Evolutionary conservation across 2,329 filamentous ascomycete species (phyloP).

Genomic region (Phaeosphaeria sp.): DNA sequence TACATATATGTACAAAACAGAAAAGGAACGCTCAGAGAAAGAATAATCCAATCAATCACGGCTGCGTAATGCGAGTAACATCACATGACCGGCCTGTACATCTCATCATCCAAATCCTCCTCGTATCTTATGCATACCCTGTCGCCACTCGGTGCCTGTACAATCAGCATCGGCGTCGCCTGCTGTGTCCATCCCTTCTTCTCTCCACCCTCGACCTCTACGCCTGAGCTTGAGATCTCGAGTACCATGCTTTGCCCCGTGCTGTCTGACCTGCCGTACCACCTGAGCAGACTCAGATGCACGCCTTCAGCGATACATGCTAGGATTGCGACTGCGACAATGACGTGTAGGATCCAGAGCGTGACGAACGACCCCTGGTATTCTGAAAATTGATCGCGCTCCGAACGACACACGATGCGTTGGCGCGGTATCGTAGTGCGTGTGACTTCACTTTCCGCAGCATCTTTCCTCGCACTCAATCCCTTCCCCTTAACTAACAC

Average conservation of each 20-base stretch:
- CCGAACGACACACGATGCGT: slow-evolving; percentile 32
- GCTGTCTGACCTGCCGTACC: slow-evolving; percentile 17
- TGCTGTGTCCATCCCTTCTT: slow-evolving; percentile 16
- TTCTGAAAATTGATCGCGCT: slow-evolving; percentile 18
- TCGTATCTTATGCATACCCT: slow-evolving; percentile 35
- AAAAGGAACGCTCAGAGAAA: neutral
- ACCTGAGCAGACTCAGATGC: slow-evolving; percentile 21
- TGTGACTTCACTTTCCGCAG: neutral
- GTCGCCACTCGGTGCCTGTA: slow-evolving; percentile 21
- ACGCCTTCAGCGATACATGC: slow-evolving; percentile 38
- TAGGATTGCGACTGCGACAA: slow-evolving; percentile 33
- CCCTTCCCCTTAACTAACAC: slow-evolving; percentile 18
- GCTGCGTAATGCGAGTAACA: slow-evolving; percentile 13
- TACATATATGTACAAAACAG: slow-evolving; percentile 10
- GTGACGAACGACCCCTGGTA: slow-evolving; percentile 34
- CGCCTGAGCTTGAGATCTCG: slow-evolving; percentile 32
- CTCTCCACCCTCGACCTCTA: slow-evolving; percentile 19
- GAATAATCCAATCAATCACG: slow-evolving; percentile 8
- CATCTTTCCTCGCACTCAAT: neutral
- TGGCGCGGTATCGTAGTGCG: slow-evolving; percentile 12
- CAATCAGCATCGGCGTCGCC: slow-evolving; percentile 21
- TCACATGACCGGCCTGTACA: slow-evolving; percentile 43
- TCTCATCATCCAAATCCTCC: slow-evolving; percentile 42
- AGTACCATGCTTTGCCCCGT: slow-evolving; percentile 15
- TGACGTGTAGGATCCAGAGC: slow-evolving; percentile 34